Percentiles rank a stretch among this genome's conserved stretches.
Conservation (phyloP, 768 basidiomycete species). For the Mrakia frigida region DNA sequence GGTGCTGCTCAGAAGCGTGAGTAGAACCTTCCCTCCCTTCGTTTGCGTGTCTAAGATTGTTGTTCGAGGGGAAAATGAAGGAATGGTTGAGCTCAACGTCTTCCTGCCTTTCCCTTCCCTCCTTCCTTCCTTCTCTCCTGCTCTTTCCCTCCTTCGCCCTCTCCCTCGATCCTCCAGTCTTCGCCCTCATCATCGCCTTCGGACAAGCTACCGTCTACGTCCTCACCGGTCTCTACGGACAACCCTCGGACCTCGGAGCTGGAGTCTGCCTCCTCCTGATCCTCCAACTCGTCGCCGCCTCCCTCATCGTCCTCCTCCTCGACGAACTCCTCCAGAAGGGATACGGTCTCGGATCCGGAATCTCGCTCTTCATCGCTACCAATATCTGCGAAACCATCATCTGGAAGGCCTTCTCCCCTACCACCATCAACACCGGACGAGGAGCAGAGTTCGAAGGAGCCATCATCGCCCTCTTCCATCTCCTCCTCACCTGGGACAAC, state of each 20-base stretch:
- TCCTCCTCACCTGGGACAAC: conserved; percentile 97
- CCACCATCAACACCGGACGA: conserved; percentile 94
- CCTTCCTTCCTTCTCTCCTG: background rate
- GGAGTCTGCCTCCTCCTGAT: conserved; percentile 96
- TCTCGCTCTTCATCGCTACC: conserved; percentile 98
- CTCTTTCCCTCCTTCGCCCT: background rate
- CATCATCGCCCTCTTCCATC: conserved; percentile 90
- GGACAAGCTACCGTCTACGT: conserved; percentile 98
- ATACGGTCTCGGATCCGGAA: conserved; percentile 96
- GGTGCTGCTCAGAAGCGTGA: conserved; percentile 93
- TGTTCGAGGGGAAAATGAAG: background rate
- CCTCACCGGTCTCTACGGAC: conserved; percentile 91
- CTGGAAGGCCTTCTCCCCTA: conserved; percentile 99
- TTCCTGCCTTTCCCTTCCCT: background rate
- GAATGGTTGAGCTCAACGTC: conserved; percentile 5
- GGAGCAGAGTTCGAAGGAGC: conserved; percentile 98
- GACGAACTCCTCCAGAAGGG: conserved; percentile 99
- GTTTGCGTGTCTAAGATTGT: too few species aligned
- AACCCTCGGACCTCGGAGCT: conserved; percentile 84
- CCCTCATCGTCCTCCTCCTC: conserved; percentile 94
- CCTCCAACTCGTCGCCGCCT: conserved; percentile 87
- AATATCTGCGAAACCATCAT: conserved; percentile 99
- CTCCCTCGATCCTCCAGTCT: conserved; percentile 55
- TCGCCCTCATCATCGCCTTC: conserved; percentile 91
- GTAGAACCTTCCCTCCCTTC: conserved; percentile 40